Evolutionary conservation across 2,329 filamentous ascomycete genomes (phyloP), one percentile per base, ranked within the genome.

Genomic region (Atkinsonella hypoxylon): DNA sequence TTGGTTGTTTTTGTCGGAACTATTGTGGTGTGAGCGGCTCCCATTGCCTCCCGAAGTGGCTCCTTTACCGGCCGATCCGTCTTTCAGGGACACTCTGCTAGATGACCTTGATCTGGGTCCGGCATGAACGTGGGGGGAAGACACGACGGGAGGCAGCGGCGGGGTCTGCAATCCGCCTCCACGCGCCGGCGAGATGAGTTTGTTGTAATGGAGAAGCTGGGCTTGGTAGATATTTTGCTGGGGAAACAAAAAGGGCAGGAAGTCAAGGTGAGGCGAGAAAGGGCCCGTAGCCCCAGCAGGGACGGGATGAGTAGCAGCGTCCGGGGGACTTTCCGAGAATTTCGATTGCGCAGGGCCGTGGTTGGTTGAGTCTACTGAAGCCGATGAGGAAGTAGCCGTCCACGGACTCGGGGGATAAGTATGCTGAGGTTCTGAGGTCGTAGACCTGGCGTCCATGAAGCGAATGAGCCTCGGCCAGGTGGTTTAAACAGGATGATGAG

Each of bases 151-250:
- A 54, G 76, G 72, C 54, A 79, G 72, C 52, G 78, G 75, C 53
- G 74, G 67, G 53, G 75, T 71, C 60, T 80, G 78, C 53, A 81
- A 66, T 59, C 77, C 76, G 58, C 76, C 75, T 64, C 67, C 73
- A 61, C 78, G 70, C 51, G 75, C 70, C 46, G 78, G 74, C 49
- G 79, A 77, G 57, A 83, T 74, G 62, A 83, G 77, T 61, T 76
- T 78, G 65, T 83, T 83, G 71, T 83, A 83, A 58, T 82, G 75
- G 48, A 79, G 72, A 51, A 84, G 74, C 65, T 81, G 78, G 49
- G 77, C 77, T 60, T 82, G 77, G 65, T 81, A 79, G 55, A 77
- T 68, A 41, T 73, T 77, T 56, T 82, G 78, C 55, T 81, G 78
- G 15, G 78, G 78, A 52, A 81, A 70, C 58, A 81, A 67, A 55